phyloP scores from a whole-genome alignment of 2,329 filamentous ascomycete genomes.

The Trichoderma afroharzianum region DNA sequence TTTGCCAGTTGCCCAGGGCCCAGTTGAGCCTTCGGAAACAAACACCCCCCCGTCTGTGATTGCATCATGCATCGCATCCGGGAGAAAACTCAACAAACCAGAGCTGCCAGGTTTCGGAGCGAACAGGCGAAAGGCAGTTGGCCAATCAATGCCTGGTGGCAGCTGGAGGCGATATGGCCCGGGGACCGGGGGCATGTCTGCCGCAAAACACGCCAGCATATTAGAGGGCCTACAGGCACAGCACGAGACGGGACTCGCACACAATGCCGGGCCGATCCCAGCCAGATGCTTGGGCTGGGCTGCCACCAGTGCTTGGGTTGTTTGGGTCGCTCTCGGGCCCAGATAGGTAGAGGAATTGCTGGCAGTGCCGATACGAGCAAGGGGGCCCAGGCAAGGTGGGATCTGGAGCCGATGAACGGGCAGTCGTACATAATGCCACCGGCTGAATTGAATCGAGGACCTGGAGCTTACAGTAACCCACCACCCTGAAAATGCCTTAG shows the following conservation, averaged over 20 bases:
- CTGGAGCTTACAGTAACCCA: background rate
- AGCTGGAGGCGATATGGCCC: background rate
- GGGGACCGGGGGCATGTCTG: background rate
- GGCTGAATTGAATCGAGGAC: background rate
- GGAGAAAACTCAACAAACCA: constrained; percentile 1
- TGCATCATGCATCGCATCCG: background rate
- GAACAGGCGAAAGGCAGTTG: background rate
- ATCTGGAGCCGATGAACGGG: background rate
- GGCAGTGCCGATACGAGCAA: background rate
- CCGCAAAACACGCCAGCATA: background rate
- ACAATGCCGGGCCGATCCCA: background rate
- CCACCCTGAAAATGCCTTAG: background rate
- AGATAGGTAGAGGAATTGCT: background rate
- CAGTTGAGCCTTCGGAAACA: background rate
- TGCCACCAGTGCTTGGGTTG: background rate
- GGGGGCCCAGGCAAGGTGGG: background rate
- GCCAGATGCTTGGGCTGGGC: background rate
- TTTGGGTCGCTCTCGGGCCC: background rate
- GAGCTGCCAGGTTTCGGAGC: background rate
- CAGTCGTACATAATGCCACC: background rate
- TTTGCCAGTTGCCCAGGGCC: too few species aligned
- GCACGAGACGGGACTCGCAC: too few species aligned
- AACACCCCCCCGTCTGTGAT: background rate
- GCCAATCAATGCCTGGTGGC: background rate
- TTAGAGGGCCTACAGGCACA: background rate